Evolutionary conservation across 2,329 filamentous ascomycete genomes (phyloP).

Genomic region (Hypoxylon sp.): DNA sequence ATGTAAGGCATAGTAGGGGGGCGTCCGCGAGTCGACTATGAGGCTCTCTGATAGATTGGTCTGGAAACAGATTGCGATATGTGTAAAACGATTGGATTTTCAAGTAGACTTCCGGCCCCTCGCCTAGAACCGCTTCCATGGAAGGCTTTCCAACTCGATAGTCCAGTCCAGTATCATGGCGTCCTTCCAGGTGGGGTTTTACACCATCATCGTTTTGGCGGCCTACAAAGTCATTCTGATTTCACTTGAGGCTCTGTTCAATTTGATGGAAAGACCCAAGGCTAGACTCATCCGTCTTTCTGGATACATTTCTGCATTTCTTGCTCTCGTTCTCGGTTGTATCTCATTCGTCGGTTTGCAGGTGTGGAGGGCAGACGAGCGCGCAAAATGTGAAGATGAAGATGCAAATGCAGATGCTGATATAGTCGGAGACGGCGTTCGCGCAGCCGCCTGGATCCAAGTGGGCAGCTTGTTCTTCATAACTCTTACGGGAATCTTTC

Average conservation of each 20-base stretch:
- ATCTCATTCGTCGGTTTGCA: constrained; percentile 29
- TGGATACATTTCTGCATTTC: constrained; percentile 18
- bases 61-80: constrained; percentile 18
- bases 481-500: constrained; percentile 30
- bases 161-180: constrained; percentile 19
- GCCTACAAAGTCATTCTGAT: constrained; percentile 26
- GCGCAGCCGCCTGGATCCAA: constrained; percentile 34
- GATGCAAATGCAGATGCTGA: constrained; percentile 38
- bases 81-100: constrained; percentile 18
- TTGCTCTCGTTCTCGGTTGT: constrained; percentile 32
- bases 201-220: constrained; percentile 24
- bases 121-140: background rate
- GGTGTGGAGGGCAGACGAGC: constrained; percentile 8
- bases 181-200: constrained; percentile 29
- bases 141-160: constrained; percentile 16
- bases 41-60: constrained; percentile 19
- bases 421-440: constrained; percentile 38
- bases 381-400: constrained; percentile 26
- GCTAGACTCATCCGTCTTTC: background rate
- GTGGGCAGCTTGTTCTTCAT: constrained; percentile 37
- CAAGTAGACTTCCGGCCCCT: constrained; percentile 4
- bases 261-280: background rate
- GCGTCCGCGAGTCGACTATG: constrained; percentile 14
- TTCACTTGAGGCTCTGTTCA: constrained; percentile 14
- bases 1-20: constrained; percentile 22